Evolutionary conservation across 2,329 filamentous ascomycete species (phyloP).

Genomic region (Hypoxylon sp.): DNA sequence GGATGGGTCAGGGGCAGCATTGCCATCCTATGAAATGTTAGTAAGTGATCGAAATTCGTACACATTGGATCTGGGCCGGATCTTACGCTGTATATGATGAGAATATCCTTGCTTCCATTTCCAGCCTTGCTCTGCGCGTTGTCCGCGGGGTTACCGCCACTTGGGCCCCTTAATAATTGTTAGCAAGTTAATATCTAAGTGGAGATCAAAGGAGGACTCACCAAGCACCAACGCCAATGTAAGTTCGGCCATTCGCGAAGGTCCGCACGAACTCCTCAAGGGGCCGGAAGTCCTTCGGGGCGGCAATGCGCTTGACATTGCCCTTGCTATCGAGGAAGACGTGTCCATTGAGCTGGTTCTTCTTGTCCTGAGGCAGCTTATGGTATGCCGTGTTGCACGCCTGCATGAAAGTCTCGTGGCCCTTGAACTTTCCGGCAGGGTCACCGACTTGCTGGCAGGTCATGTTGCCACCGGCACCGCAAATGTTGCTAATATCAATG

Average conservation of each 20-base stretch:
- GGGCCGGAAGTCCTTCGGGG: constrained; percentile 55
- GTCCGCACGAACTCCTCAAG: constrained; percentile 57
- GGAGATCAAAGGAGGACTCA: constrained; percentile 14
- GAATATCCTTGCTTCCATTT: constrained; percentile 58
- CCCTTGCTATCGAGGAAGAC: constrained; percentile 53
- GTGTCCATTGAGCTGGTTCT: constrained; percentile 53
- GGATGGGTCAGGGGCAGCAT: constrained; percentile 46
- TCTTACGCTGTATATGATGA: constrained; percentile 58
- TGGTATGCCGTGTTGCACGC: constrained; percentile 55
- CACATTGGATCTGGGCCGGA: background rate
- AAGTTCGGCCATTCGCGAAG: constrained; percentile 57
- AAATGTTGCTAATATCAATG: constrained; percentile 56
- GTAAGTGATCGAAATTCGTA: background rate
- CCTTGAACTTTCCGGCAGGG: constrained; percentile 55
- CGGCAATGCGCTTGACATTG: constrained; percentile 54
- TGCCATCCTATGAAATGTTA: constrained; percentile 36
- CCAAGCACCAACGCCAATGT: constrained; percentile 59
- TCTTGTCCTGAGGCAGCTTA: constrained; percentile 53
- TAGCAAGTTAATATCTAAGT: constrained; percentile 5
- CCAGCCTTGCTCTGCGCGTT: constrained; percentile 57
- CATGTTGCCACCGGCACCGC: constrained; percentile 59
- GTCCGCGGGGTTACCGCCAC: constrained; percentile 53
- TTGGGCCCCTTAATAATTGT: constrained; percentile 49
- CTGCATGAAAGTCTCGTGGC: constrained; percentile 59
- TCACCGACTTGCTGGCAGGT: constrained; percentile 58